Evolutionary conservation across 2,329 filamentous ascomycete genomes (phyloP), one percentile per base, ranked within the genome.

Genomic region (Microsporum canis): DNA sequence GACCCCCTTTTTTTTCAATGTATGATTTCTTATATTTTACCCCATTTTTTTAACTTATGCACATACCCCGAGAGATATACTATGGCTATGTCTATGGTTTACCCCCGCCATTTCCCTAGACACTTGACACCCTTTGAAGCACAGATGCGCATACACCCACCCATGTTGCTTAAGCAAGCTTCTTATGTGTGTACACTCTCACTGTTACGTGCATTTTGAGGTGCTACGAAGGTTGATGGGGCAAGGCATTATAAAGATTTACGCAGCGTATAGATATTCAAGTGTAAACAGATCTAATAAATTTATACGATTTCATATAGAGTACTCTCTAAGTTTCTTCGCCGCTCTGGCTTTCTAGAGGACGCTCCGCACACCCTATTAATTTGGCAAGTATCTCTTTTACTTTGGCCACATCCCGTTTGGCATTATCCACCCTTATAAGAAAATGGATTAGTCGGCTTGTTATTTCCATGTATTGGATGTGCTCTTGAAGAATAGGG

Each of bases 91-190:
- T 34, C 17, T 14, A 53, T 53, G 27, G 4, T 29, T 45, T n/a
- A 14, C 31, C 7, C 29, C 49, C n/a, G 12, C 12, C 14, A 5
- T 5, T 34, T 6, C 29, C 8, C 49, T 34, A 53, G 14, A 53
- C 49, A n/a, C 31, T 53, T 34, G 49, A 53, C 33, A 53, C 49
- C 49, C 49, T 53, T n/a, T 34, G 27, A 53, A 53, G n/a, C 49
- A 53, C 23, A 23, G 23, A 29, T 47, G 43, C 43, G 31, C 33
- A 53, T n/a, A 53, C 49, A 53, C 29, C 12, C 3, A 34, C 33
- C 33, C 23, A 53, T 53, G 49, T 33, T n/a, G 4, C 34, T 36
- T 36, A 36, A 5, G 10, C 10, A 36, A 36, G 39, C 49, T 53
- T n/a, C 29, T n/a, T n/a, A 53, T n/a, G 49, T n/a, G 49, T 53